These are phyloP conservation scores for Chytriomyces sp. DNA, from an alignment of 192 early-diverging fungal species.

Conservation along the genomic window DNA sequence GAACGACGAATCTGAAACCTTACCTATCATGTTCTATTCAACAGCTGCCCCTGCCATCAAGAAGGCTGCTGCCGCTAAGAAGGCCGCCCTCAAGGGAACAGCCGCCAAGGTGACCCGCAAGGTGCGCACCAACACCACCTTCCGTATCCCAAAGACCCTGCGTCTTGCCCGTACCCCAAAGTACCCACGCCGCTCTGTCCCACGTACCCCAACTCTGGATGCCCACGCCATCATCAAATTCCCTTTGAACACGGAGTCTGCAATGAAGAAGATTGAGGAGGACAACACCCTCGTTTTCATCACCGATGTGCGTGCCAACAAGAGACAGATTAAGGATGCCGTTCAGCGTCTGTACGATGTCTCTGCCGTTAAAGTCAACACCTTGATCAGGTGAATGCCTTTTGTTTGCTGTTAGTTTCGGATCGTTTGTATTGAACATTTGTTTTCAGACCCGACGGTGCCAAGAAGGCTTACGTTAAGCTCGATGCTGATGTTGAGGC, in stretches of 20 bases:
- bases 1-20: too few species aligned
- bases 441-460: constrained; percentile 79
- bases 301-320: constrained; percentile 95
- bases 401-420: neutral
- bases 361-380: constrained; percentile 94
- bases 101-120: constrained; percentile 82
- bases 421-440: too few species aligned
- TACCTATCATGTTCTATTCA: neutral
- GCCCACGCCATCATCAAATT: constrained; percentile 87
- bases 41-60: constrained; percentile 59
- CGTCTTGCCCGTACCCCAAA: constrained; percentile 85
- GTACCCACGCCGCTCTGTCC: constrained; percentile 90
- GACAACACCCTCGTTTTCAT: constrained; percentile 99
- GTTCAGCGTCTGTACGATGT: constrained; percentile 98
- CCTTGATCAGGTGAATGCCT: constrained; percentile 75
- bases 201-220: constrained; percentile 80
- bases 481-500: constrained; percentile 96
- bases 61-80: constrained; percentile 95
- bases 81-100: constrained; percentile 96
- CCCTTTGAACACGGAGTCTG: constrained; percentile 96
- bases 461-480: constrained; percentile 99
- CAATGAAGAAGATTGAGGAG: constrained; percentile 99
- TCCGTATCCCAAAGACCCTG: constrained; percentile 97
- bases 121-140: constrained; percentile 88
- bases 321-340: constrained; percentile 97